phyloP scores from a whole-genome alignment of 2,329 filamentous ascomycete genomes.

The Clarireedia homoeocarpa region DNA sequence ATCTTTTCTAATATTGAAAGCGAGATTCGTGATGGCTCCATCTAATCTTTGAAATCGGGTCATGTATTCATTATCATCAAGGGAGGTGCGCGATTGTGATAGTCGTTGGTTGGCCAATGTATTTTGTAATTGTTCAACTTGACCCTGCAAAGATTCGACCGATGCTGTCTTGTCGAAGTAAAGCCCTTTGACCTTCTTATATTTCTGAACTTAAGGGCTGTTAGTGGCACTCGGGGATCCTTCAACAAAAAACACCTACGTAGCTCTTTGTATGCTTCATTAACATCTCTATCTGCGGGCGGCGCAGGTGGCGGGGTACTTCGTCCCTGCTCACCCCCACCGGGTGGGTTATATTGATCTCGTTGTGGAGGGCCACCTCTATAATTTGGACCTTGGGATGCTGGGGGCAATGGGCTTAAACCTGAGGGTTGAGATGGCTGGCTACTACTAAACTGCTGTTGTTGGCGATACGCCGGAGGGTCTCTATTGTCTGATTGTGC shows the following conservation, averaged over 20 bases:
- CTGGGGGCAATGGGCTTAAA: slow-evolving; percentile 16
- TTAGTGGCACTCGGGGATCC: slow-evolving; percentile 8
- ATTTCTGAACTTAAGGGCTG: slow-evolving; percentile 68
- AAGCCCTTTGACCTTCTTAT: slow-evolving; percentile 95
- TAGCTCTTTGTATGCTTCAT: slow-evolving; percentile 35
- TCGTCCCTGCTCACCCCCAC: slow-evolving; percentile 34
- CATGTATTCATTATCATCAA: slow-evolving; percentile 91
- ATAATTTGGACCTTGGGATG: slow-evolving; percentile 23
- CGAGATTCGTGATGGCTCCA: slow-evolving; percentile 86
- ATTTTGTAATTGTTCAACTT: slow-evolving; percentile 93
- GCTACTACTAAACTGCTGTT: slow-evolving; percentile 19
- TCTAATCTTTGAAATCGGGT: slow-evolving; percentile 86
- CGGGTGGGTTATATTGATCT: slow-evolving; percentile 22
- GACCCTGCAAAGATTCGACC: slow-evolving; percentile 82
- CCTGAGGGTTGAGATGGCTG: slow-evolving; percentile 21
- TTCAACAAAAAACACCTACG: slow-evolving; percentile 27
- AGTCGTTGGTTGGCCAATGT: slow-evolving; percentile 94
- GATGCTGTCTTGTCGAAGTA: slow-evolving; percentile 91
- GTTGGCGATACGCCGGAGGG: slow-evolving; percentile 22
- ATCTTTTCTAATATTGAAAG: slow-evolving; percentile 93
- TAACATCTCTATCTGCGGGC: slow-evolving; percentile 24
- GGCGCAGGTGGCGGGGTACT: slow-evolving; percentile 37
- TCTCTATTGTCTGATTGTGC: slow-evolving; percentile 24
- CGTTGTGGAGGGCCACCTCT: slow-evolving; percentile 28
- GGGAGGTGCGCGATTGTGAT: slow-evolving; percentile 85